Evolutionary conservation across 2,329 filamentous ascomycete species (phyloP).

Genomic region (Xylaria polymorpha): DNA sequence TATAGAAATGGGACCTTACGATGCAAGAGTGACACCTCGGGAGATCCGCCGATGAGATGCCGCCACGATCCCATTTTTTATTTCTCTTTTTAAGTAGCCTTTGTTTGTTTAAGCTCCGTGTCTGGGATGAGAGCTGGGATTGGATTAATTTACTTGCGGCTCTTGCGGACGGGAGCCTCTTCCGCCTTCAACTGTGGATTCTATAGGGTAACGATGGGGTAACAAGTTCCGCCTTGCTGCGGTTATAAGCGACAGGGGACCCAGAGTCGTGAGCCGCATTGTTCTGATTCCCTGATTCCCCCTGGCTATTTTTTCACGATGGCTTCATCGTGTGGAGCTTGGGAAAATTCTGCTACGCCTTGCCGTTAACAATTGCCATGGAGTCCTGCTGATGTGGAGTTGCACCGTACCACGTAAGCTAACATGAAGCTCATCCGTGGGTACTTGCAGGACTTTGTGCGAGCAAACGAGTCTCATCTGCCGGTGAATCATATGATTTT

Average conservation of each 20-base stretch:
- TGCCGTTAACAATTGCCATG: constrained; percentile 20
- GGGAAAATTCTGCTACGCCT: constrained; percentile 31
- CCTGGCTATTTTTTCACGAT: constrained; percentile 45
- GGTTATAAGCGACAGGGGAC: constrained; percentile 28
- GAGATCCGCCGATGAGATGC: constrained; percentile 15
- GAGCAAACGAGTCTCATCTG: not conserved
- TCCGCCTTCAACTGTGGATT: constrained; percentile 44
- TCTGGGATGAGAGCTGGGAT: constrained; percentile 9
- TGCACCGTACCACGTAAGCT: constrained; percentile 1
- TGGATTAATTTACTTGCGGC: constrained; percentile 26
- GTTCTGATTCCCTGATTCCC: constrained; percentile 20
- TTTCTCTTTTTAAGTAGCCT: not conserved
- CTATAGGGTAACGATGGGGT: constrained; percentile 49
- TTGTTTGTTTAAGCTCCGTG: constrained; percentile 1
- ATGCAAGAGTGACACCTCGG: constrained; percentile 4
- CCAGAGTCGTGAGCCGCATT: constrained; percentile 25
- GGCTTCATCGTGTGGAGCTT: constrained; percentile 37
- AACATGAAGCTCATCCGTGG: constrained; percentile 8
- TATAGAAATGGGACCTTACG: constrained; percentile 18
- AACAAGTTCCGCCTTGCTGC: constrained; percentile 38
- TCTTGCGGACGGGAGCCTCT: constrained; percentile 34
- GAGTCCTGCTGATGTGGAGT: constrained; percentile 25
- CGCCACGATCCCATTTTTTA: not conserved
- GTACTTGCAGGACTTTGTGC: constrained; percentile 7
- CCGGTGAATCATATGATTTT: constrained; percentile 21